Base-by-base conservation (phyloP, 306 rosid species). In the Bauhinia variegata region DNA sequence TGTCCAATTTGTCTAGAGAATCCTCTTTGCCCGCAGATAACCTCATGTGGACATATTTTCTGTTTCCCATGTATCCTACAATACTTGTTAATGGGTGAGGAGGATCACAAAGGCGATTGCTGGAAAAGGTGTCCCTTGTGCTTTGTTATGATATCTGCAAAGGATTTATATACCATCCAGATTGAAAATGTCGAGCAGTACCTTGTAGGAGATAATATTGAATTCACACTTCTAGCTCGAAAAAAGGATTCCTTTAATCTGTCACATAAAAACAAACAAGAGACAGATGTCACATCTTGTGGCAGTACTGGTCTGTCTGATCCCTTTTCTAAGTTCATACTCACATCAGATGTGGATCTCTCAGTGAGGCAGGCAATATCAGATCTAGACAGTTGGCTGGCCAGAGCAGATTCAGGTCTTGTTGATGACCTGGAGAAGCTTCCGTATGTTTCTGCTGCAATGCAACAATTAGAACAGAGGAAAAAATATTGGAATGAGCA, bases 121-220 rank as follows among this genome's bases (percentile, higher is more conserved):
- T 93, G 98, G 95, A 88, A 93, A 79, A 83, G 89, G 73, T 89
- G 98, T 68, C 98, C 98, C 14, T 78, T 93, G 73, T 93, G 98
- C 75, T 93, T 93, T 83, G 83, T 86, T 72, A 88, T 81, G 97
- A 78, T 81, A 68, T 93, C 97, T 33, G 85, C 78, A 19, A 88
- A 88, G 83, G 97, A 93, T 71, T 82, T 93, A 63, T 93, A 88
- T 74, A 88, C 98, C 5, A 60, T 93, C 30, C 80, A 79, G 70
- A 78, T 93, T 68, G 93, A 92, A 74, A 78, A 81, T 72, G 96
- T 93, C 41, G 75, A 82, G 70, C 87, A 80, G 56, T 80, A 74
- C 81, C 78, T 6, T 42, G 85, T 89, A 9, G 96, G 97, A 62
- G 96, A 93, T 70, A 78, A 65, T 42, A 19, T 81, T n/a, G 91